Evolutionary conservation across 2,329 filamentous ascomycete genomes (phyloP).

Genomic region (Clathrospora elynae): DNA sequence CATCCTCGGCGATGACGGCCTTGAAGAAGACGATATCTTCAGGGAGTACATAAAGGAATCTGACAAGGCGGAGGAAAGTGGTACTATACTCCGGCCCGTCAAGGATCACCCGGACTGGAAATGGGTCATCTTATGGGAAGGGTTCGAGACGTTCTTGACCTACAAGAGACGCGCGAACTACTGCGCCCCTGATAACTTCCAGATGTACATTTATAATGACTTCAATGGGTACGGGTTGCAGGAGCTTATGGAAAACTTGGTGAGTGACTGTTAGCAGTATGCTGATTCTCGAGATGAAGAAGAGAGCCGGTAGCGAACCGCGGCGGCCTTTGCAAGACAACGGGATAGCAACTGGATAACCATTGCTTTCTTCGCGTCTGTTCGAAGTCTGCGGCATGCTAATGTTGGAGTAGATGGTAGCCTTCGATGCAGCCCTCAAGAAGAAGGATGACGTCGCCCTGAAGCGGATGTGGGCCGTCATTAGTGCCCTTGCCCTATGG

Average conservation of each 20-base stretch:
- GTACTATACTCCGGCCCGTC: constrained; percentile 10
- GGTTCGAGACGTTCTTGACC: constrained; percentile 16
- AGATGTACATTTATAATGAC: constrained; percentile 26
- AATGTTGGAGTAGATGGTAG: too few species aligned
- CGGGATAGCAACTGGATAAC: too few species aligned
- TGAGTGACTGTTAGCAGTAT: constrained; percentile 1
- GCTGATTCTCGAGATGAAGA: too few species aligned
- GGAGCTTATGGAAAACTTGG: constrained; percentile 23
- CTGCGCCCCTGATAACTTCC: constrained; percentile 23
- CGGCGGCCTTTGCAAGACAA: too few species aligned
- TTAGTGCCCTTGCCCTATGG: constrained; percentile 19
- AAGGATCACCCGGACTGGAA: constrained; percentile 14
- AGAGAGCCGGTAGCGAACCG: too few species aligned
- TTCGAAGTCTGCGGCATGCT: too few species aligned
- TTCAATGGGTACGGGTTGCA: constrained; percentile 19
- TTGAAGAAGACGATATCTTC: constrained; percentile 9
- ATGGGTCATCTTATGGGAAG: constrained; percentile 20
- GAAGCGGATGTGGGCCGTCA: constrained; percentile 14
- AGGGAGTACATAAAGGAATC: constrained; percentile 10
- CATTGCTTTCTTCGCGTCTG: too few species aligned
- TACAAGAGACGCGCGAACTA: constrained; percentile 8
- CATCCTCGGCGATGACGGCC: background rate
- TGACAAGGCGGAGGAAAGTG: constrained; percentile 3
- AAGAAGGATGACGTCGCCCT: constrained; percentile 11
- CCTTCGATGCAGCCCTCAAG: constrained; percentile 16